Conservation (phyloP, 2,329 filamentous ascomycete genomes). For the Tolypocladium endophyticum region DNA sequence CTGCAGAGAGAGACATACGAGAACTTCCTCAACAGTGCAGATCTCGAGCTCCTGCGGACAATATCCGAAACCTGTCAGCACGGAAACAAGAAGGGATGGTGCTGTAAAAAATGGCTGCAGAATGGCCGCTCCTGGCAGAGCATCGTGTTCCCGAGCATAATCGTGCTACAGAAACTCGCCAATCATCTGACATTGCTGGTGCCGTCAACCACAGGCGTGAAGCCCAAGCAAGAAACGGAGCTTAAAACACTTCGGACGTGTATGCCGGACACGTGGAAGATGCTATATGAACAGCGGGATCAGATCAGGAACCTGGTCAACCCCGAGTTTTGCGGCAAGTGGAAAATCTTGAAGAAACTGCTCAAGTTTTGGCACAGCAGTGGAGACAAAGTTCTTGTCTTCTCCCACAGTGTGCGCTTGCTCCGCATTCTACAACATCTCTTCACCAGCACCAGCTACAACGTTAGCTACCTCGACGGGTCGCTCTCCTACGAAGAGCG, state of each 20-base stretch:
- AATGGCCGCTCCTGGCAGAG: constrained; percentile 60
- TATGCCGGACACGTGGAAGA: constrained; percentile 63
- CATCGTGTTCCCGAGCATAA: constrained; percentile 77
- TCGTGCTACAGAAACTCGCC: constrained; percentile 73
- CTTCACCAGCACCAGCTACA: constrained; percentile 82
- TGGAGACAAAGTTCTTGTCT: constrained; percentile 90
- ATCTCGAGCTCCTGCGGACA: constrained; percentile 57
- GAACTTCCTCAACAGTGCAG: constrained; percentile 60
- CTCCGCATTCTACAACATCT: constrained; percentile 75
- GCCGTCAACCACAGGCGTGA: constrained; percentile 50
- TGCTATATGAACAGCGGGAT: constrained; percentile 64
- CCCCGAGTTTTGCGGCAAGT: constrained; percentile 91
- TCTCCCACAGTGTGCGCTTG: constrained; percentile 82
- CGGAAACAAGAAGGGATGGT: constrained; percentile 62
- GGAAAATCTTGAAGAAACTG: constrained; percentile 80
- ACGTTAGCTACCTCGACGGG: constrained; percentile 83
- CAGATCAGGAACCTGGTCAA: constrained; percentile 74
- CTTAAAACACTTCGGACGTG: constrained; percentile 63
- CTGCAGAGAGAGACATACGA: constrained; percentile 76
- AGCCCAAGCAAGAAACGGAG: constrained; percentile 69
- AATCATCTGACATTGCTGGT: constrained; percentile 89
- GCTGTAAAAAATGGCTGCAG: constrained; percentile 54
- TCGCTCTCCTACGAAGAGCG: constrained; percentile 75
- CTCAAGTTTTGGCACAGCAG: constrained; percentile 82
- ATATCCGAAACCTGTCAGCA: constrained; percentile 60